Evolutionary conservation across 2,329 filamentous ascomycete species (phyloP), one percentile per base, ranked within the genome.

Genomic region (Microdochium bolleyi): DNA sequence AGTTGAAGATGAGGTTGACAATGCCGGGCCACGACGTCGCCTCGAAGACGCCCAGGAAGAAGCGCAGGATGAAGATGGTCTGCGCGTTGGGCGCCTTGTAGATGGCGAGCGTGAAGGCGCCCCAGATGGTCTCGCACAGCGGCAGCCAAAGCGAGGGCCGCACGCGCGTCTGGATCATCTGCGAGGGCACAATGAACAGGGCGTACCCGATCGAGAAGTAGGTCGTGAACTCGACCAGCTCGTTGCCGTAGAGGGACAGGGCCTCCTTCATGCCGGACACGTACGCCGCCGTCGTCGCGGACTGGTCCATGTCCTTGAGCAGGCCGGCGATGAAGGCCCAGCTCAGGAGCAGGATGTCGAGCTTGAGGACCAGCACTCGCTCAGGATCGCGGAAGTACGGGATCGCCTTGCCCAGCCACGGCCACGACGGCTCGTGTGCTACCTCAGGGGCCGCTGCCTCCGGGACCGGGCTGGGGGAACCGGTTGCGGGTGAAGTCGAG

Each of bases 21-120:
- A 73, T 73, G 3, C 70, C 70, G 0, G 71, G 71, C 70, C 70
- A 73, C 2, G 70, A 69, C 32, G 61, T 64, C 56, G 66, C 68
- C 53, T 70, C 67, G 55, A 67, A 71, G 1, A 73, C 51, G 0
- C 70, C 70, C 21, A 73, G 61, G 21, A 73, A 63, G 21, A 72
- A 67, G 3, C 70, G 64, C 19, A 73, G 53, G 2, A 66, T 62
- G 51, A 72, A 72, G 14, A 73, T 58, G 34, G 72, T 67, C 11
- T 63, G 55, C 1, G 65, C 63, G 27, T 62, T 62, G 2, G 64
- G 64, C 19, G 58, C 55, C 7, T 66, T 52, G 16, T 65, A 64
- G 19, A 68, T 65, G 16, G 68, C 55, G 1, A 61, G 64, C 1
- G 67, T 69, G 22, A 69, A 59, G 21, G 67, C 37, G 1, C 67